Evolutionary conservation across 768 basidiomycete genomes (phyloP), one percentile per base, ranked within the genome.

Genomic region (Tubosaeta sp.): DNA sequence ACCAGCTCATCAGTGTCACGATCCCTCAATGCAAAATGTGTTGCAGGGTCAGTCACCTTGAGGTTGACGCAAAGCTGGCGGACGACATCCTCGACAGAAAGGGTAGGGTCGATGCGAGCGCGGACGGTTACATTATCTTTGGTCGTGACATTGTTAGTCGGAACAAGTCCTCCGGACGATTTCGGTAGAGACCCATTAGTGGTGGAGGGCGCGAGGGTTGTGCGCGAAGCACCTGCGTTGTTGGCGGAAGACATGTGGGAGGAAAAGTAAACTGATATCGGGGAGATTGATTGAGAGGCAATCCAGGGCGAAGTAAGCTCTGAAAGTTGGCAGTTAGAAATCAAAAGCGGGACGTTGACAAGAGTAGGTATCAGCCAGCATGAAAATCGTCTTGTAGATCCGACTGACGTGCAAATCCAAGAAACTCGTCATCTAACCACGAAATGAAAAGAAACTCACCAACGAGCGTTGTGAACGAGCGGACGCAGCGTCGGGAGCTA

Each of bases 81-180:
- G 46, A 93, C 79, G 51, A 93, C 91, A 65, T 93, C 91, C 48
- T 88, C 83, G 47, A 91, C 91, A 6, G 85, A 83, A 29, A 92
- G 75, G 6, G 88, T 84, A 14, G 88, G 86, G 65, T 93, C 91
- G 58, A 93, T 93, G 53, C 91, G 82, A 11, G 88, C 85, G 55
- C 89, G 84, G 19, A 92, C 88, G 41, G 84, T 84, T 29, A 78
- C 60, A 39, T 88, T 88, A 17, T 88, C 85, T 51, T 77, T 81
- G 7, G 86, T 90, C 3, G 87, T 84, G 46, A 93, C 88, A 51
- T 79, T 88, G 69, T 93, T 93, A 10, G 91, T 93, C 8, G 91
- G 91, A 2, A 91, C 80, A 31, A 91, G 75, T 26, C 55, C 67
- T 6, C 75, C 67, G 6, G 72, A 71, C 12, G 80, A 63, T 67